Conservation (phyloP, 495 filamentous ascomycete species). For the Articulospora tetracladia region DNA sequence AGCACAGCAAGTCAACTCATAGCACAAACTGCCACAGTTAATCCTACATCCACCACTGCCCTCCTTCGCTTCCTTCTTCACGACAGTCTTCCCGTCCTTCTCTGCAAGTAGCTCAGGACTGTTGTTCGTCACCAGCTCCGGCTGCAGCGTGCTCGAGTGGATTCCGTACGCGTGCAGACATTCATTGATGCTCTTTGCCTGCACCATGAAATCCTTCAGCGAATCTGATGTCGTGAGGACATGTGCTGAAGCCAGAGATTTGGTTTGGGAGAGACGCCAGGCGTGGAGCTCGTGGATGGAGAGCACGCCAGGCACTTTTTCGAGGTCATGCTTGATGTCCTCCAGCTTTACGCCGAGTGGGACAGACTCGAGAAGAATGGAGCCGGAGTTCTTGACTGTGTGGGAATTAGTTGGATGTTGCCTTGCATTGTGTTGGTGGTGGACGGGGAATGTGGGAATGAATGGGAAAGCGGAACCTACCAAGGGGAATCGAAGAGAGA, state of each 20-base stretch:
- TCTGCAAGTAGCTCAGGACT: neutral
- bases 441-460: no score
- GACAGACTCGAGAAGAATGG: conserved; percentile 84
- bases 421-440: neutral
- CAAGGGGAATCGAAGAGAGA: conserved; percentile 63
- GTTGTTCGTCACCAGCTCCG: conserved; percentile 46
- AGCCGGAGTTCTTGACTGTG: conserved; percentile 73
- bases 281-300: conserved; percentile 90
- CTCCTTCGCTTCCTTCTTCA: neutral
- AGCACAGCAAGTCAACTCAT: conserved; percentile 10
- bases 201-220: conserved; percentile 69
- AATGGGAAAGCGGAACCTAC: neutral
- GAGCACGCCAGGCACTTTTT: conserved; percentile 65
- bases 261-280: conserved; percentile 90
- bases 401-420: conserved; percentile 38
- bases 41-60: conserved; percentile 1
- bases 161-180: conserved; percentile 94
- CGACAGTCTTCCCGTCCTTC: neutral
- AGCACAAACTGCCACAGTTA: conserved; percentile 6
- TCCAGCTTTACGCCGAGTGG: conserved; percentile 72
- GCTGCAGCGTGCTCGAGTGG: conserved; percentile 88
- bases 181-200: conserved; percentile 67
- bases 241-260: conserved; percentile 81
- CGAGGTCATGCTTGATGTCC: conserved; percentile 86
- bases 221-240: conserved; percentile 64